These are phyloP conservation scores for Gloeostereum incarnatum DNA, from an alignment of 768 basidiomycete species.

Conservation along the genomic window DNA sequence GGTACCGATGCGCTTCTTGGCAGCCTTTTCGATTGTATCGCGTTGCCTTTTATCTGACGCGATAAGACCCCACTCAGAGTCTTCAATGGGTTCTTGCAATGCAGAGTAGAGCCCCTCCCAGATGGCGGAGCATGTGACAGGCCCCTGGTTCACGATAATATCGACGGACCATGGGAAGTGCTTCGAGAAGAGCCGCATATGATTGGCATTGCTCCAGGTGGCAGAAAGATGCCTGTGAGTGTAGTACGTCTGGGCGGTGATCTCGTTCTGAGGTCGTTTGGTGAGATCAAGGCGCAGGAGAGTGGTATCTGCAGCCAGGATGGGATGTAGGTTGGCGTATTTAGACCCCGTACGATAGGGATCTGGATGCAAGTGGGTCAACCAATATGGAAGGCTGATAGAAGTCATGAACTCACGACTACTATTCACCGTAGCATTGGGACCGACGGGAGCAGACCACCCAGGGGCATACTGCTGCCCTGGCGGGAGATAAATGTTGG, in stretches of 20 bases:
- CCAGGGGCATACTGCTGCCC: too few relatives aligned
- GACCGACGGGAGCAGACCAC: too few relatives aligned
- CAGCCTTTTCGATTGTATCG: conserved; percentile 38
- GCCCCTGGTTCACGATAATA: conserved; percentile 27
- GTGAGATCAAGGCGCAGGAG: conserved; percentile 40
- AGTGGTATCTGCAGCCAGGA: conserved; percentile 42
- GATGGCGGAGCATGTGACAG: conserved; percentile 41
- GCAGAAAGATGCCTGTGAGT: conserved; percentile 26
- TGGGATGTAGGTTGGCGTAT: conserved; percentile 43
- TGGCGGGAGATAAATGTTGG: too few relatives aligned
- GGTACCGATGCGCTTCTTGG: conserved; percentile 33
- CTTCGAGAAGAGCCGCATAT: conserved; percentile 48
- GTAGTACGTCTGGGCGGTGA: conserved; percentile 32
- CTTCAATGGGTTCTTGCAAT: conserved; percentile 44
- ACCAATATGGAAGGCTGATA: too few relatives aligned
- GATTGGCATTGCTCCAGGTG: conserved; percentile 22
- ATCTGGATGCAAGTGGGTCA: too few relatives aligned
- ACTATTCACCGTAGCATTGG: too few relatives aligned
- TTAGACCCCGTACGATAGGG: conserved; percentile 18
- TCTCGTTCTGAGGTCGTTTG: conserved; percentile 29
- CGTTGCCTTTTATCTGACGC: conserved; percentile 29
- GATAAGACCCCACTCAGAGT: conserved; percentile 63
- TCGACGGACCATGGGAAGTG: conserved; percentile 61
- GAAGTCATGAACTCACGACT: too few relatives aligned
- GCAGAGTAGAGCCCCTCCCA: conserved; percentile 43